phyloP scores from a whole-genome alignment of 352 stramenopile genomes.

The Globisporangium recalcitrans region DNA sequence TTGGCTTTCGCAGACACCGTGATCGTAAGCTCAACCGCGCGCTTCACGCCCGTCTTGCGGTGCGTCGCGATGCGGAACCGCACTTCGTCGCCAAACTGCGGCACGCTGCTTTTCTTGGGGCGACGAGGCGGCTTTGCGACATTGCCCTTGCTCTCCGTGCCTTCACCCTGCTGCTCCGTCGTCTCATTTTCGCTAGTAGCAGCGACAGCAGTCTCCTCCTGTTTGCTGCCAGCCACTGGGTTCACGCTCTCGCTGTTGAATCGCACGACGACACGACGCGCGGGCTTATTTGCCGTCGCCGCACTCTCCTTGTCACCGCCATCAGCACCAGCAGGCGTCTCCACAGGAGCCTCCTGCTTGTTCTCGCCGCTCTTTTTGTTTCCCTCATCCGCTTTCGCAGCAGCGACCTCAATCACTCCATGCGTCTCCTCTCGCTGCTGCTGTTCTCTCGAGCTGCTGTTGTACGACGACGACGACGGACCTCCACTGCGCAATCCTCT shows the following conservation, averaged over 20 bases:
- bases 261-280: slow-evolving; percentile 33
- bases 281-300: not conserved
- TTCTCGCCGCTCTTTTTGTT: slow-evolving; percentile 1
- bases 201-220: slow-evolving; percentile 1
- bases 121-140: slow-evolving; percentile 8
- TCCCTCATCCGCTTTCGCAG: slow-evolving; percentile 4
- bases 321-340: not conserved
- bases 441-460: slow-evolving; percentile 23
- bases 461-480: slow-evolving; percentile 22
- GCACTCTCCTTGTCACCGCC: slow-evolving; percentile 3
- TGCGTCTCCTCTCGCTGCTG: slow-evolving; percentile 14
- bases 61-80: slow-evolving; percentile 70
- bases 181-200: not conserved
- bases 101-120: slow-evolving; percentile 19
- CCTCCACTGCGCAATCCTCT: slow-evolving; percentile 43
- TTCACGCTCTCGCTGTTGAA: slow-evolving; percentile 53
- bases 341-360: not conserved
- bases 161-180: slow-evolving; percentile 1
- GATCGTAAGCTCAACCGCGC: slow-evolving; percentile 59
- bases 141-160: not conserved
- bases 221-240: slow-evolving; percentile 2
- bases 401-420: slow-evolving; percentile 16
- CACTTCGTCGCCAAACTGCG: slow-evolving; percentile 68
- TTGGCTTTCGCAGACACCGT: slow-evolving; percentile 55
- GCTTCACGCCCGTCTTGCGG: slow-evolving; percentile 54